Base-by-base conservation (phyloP, 768 basidiomycete genomes). In the Mrakia gelida region DNA sequence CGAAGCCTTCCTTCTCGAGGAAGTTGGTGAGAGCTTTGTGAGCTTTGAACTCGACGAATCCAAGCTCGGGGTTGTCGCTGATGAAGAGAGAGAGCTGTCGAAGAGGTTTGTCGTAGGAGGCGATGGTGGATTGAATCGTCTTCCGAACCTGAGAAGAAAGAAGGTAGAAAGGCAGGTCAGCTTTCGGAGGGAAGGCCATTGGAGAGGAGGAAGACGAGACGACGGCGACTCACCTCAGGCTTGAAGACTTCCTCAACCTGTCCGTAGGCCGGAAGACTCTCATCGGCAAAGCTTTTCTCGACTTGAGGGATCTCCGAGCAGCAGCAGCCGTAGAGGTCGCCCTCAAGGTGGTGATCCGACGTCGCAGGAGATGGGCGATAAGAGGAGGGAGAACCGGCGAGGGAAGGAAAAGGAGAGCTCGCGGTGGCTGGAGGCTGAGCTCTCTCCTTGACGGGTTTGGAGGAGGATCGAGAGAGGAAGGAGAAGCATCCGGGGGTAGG, bases 61-160 rank as follows among this genome's bases (percentile, higher is more conserved):
- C 34, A 2, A 71, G 49, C 67, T 79, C 78, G 3, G 78, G 78
- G 32, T 75, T 30, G n/a, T 79, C 78, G 41, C 73, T 71, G 68
- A 77, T 71, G 34, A 26, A 75, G n/a, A 75, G 41, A 9, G 63
- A 67, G 13, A 75, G 49, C 43, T 45, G 28, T 32, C 75, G 38
- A 21, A 75, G 75, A 26, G 63, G 49, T 9, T 23, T 28, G 23
- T 59, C 34, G 61, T 63, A 62, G 43, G 41, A 26, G 6, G 61
- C 65, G 43, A 75, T 68, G 26, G 65, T 54, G 1, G 62, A 67
- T 23, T 75, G 75, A 28, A 75, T 45, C 4, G 65, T 75, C 28
- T 67, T 67, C 11, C 54, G 49, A 28, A 56, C 1, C 62, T 67
- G 62, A 3, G 32, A 11, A 70, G 67, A 30, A 41, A 21, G 30